Percentiles rank a stretch among this genome's conserved stretches.
Conservation (phyloP, 169 alveolate species). For the Plasmodium chabaudi region DNA sequence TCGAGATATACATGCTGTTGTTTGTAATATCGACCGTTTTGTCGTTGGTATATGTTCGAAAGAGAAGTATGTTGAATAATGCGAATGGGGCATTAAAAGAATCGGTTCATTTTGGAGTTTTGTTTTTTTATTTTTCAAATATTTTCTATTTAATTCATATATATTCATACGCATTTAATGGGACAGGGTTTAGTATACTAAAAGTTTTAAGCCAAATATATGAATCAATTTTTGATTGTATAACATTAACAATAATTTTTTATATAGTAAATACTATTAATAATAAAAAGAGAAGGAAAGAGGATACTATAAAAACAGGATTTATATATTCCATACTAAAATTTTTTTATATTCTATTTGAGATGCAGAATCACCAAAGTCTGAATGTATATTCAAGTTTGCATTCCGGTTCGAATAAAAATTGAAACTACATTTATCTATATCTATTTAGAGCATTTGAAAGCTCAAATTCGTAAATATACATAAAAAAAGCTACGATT, state of each 20-base stretch:
- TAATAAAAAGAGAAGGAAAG: constrained; percentile 18
- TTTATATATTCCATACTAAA: constrained; percentile 40
- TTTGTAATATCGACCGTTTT: constrained; percentile 13
- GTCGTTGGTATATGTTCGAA: constrained; percentile 22
- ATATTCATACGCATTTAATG: constrained; percentile 45
- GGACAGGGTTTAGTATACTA: constrained; percentile 57
- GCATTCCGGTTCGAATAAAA: constrained; percentile 22
- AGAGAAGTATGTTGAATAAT: constrained; percentile 2
- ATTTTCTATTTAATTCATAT: constrained; percentile 36
- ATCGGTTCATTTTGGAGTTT: constrained; percentile 10
- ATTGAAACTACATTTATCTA: not conserved
- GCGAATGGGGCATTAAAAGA: constrained; percentile 21
- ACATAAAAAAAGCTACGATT: not conserved
- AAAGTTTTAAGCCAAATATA: constrained; percentile 67
- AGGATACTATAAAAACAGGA: constrained; percentile 26
- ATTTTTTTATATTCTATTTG: constrained; percentile 38
- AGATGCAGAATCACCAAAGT: constrained; percentile 50
- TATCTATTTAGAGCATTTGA: too few relatives aligned
- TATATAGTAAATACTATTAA: constrained; percentile 7
- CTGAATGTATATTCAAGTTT: constrained; percentile 32
- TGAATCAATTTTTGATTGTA: constrained; percentile 64
- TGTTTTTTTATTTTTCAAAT: constrained; percentile 54
- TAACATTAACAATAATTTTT: constrained; percentile 11
- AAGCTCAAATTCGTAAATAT: too few relatives aligned
- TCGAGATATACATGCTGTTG: constrained; percentile 43